A percentile compares a stretch with the other conserved stretches of the same genome.
Conservation (phyloP, 176 grass and related monocot species). For the Carex pumila region DNA sequence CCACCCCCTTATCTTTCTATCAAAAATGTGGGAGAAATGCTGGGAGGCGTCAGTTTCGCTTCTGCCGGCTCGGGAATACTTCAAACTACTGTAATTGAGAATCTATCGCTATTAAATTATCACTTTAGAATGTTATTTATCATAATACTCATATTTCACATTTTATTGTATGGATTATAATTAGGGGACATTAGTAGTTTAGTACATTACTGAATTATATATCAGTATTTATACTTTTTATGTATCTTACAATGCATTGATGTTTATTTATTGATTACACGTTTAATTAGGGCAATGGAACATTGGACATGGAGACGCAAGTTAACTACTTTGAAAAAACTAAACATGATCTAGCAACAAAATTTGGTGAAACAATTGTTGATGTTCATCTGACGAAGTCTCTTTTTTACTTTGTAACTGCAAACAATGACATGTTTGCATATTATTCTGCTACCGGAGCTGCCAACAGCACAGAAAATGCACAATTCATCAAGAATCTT, state of each 20-base stretch:
- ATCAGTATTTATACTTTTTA: neutral
- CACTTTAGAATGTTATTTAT: neutral
- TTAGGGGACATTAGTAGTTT: too few relatives aligned
- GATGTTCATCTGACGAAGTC: constrained; percentile 12
- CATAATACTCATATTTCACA: neutral
- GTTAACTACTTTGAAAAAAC: constrained; percentile 18
- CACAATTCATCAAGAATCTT: constrained; percentile 6
- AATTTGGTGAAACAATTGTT: neutral
- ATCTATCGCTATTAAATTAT: neutral
- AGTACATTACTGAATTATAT: neutral
- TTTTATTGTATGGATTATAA: neutral
- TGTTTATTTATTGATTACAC: neutral
- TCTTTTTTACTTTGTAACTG: constrained; percentile 21
- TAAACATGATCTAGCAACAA: neutral
- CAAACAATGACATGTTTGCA: constrained; percentile 25
- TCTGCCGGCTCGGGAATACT: constrained; percentile 33
- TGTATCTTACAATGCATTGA: neutral
- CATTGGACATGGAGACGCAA: constrained; percentile 15
- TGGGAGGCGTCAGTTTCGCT: constrained; percentile 29
- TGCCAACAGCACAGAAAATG: neutral
- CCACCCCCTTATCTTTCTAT: constrained; percentile 32
- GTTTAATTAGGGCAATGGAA: neutral
- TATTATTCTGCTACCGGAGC: neutral
- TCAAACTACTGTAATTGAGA: constrained; percentile 16
- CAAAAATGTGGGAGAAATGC: neutral